These are phyloP conservation scores for Chlamydomonas incerta DNA, from an alignment of 139 green algal species.

Conservation along the genomic window DNA sequence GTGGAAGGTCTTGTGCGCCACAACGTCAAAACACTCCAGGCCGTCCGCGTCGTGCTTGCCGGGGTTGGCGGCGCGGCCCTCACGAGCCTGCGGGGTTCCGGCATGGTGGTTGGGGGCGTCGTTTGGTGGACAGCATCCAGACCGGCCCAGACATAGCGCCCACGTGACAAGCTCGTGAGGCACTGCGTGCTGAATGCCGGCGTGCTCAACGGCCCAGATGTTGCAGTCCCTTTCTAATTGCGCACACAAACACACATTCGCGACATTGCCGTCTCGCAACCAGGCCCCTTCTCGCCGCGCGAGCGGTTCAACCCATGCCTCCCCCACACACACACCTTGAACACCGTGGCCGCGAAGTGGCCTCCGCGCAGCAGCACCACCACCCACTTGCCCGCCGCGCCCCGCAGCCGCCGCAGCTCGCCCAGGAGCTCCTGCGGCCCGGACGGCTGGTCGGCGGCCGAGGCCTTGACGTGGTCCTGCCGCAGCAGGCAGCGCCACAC, in stretches of 20 bases:
- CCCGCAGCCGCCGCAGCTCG: slow-evolving; percentile 55
- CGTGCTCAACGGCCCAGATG: too few species aligned
- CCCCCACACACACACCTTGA: slow-evolving; percentile 35
- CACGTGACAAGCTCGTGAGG: too few species aligned
- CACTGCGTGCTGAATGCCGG: too few species aligned
- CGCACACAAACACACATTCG: not conserved
- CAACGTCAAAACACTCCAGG: slow-evolving; percentile 56
- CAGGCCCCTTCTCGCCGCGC: too few species aligned
- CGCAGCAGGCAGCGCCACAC: slow-evolving; percentile 80
- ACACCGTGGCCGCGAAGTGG: slow-evolving; percentile 85
- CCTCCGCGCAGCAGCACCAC: slow-evolving; percentile 66
- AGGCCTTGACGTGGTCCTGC: slow-evolving; percentile 56
- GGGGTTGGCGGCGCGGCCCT: not conserved
- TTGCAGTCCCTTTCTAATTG: too few species aligned
- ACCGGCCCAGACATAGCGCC: too few species aligned
- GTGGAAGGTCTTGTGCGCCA: slow-evolving; percentile 88
- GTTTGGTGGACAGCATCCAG: too few species aligned
- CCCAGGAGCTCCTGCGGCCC: slow-evolving; percentile 35
- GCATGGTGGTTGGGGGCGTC: not conserved
- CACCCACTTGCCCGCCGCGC: slow-evolving; percentile 36
- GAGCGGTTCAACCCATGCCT: too few species aligned
- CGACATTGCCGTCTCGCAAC: too few species aligned
- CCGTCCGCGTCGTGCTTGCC: slow-evolving; percentile 39
- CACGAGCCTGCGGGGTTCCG: not conserved
- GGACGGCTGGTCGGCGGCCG: slow-evolving; percentile 6